Evolutionary conservation across 768 basidiomycete species (phyloP).

Genomic region (Boletus tylopilopsis): DNA sequence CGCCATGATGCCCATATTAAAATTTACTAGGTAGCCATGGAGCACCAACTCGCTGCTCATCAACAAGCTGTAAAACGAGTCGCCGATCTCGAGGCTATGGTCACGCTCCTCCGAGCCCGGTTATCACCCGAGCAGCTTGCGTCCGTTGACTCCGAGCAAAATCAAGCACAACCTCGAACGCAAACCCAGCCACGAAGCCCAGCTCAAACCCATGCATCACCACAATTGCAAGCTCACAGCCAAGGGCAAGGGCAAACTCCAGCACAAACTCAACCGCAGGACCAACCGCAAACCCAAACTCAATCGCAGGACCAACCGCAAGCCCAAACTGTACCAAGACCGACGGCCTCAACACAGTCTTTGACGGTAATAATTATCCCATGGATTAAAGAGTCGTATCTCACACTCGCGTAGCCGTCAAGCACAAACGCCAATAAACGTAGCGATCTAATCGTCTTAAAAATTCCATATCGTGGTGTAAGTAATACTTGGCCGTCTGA

Average conservation of each 20-base stretch:
- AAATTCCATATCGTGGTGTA: slow-evolving; percentile 22
- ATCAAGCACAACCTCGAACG: no score
- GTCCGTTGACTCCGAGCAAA: slow-evolving; percentile 6
- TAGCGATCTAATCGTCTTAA: slow-evolving; percentile 20
- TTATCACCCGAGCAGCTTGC: slow-evolving; percentile 20
- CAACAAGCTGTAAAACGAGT: slow-evolving; percentile 12
- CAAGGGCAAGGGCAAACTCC: no score
- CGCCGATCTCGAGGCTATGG: slow-evolving; percentile 15
- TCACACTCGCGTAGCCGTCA: slow-evolving; percentile 11
- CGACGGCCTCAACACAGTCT: not conserved
- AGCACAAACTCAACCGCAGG: no score
- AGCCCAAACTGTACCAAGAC: not conserved
- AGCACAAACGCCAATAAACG: slow-evolving; percentile 10
- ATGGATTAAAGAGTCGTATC: not conserved
- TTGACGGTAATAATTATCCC: slow-evolving; percentile 10
- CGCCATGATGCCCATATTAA: not conserved
- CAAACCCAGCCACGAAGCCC: no score
- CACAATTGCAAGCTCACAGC: no score
- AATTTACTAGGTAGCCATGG: slow-evolving; percentile 11
- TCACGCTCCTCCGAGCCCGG: slow-evolving; percentile 16
- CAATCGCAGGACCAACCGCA: no score
- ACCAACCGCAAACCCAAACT: no score
- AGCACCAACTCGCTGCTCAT: slow-evolving; percentile 9
- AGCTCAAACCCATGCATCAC: no score
- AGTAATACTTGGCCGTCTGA: not conserved